Base-by-base conservation (phyloP, 345 rosid genomes). In the Hibiscus mutabilis region DNA sequence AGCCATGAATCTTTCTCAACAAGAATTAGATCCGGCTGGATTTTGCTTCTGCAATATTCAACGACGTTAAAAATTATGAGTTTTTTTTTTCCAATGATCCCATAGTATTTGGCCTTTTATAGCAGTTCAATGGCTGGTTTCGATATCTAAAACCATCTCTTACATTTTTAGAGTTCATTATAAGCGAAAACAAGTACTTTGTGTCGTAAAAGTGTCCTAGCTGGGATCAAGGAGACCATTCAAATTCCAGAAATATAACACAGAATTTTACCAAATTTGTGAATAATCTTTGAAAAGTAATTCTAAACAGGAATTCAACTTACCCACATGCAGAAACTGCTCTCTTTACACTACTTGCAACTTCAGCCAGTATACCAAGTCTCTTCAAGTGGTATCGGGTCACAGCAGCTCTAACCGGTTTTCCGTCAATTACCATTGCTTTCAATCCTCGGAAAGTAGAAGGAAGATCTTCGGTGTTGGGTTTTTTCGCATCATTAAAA, bases 1-100 rank as follows among this genome's bases (percentile, higher is more conserved):
- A 84, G 76, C 97, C 98, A 94, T 21, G 80, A 78, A 73, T 94
- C 98, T 78, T 94, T 94, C 89, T 94, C 98, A 2, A 94, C 87
- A 21, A 94, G 84, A 76, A 94, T 78, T 73, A 94, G 60, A 75
- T 90, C 96, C 7, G 88, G 85, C 69, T 75, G 83, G 70, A 74
- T 52, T 73, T 78, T 83, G 11, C 71, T 81, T 73, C 86, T 80
- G 82, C 82, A 66, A 60, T 57, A 74, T 42, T 49, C 66, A 66
- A 61, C 11, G 0, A 70, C 21, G 67, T 46, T 33, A 51, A 18
- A 62, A 15, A 18, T 35, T 18, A 35, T 18, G 4, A 31, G 35
- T 31, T 31, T 31, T 31, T 31, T 31, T 31, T 31, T 31, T 31
- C 35, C 35, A 46, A 46, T 46, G 44, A 61, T 33, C 63, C 29